Evolutionary conservation across 768 basidiomycete genomes (phyloP), one percentile per base, ranked within the genome.

Genomic region (Collybiopsis confluens): DNA sequence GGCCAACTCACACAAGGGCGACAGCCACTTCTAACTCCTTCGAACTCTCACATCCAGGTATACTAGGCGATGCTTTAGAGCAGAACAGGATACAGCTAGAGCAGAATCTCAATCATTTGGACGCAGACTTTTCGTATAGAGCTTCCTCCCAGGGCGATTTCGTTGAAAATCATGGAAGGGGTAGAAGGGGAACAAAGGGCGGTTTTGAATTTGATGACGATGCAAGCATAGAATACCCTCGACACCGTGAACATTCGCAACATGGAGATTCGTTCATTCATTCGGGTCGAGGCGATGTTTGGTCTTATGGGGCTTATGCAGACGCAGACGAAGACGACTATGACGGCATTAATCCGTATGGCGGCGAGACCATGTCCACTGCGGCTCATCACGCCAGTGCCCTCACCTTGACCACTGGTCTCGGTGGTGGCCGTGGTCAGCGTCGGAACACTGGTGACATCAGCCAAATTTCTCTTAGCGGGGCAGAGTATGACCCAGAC

Each of bases 351-450:
- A 74, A 79, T 58, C 85, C 86, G 0, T 89, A 83, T 58, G 80
- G 77, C 37, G 83, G 79, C 20, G 82, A 84, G 54, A 89, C 88
- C 0, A 67, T 91, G 55, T 93, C 90, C 0, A 95, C 93, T 0
- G 83, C 82, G 8, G 90, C 86, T 1, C 94, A 97, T 67, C 94
- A 97, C 68, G 92, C 91, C 23, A 91, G 88, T 58, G 91, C 83
- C 2, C 73, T 96, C 49, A 96, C 94, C 0, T 76, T 97, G 16
- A 88, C 80, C 49, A 90, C 92, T 3, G 93, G 94, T 1, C 77
- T 96, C 9, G 85, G 79, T 35, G 85, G 79, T 35, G 76, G 74
- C 2, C 71, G 77, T 4, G 69, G 65, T 18, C 67, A 66, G 18
- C 72, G 76, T 44, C 71, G 85, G 88, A 40, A 33, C 30, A 33